Evolutionary conservation across 164 flowering plant genomes (phyloP).

Genomic region (Pachysandra terminalis): DNA sequence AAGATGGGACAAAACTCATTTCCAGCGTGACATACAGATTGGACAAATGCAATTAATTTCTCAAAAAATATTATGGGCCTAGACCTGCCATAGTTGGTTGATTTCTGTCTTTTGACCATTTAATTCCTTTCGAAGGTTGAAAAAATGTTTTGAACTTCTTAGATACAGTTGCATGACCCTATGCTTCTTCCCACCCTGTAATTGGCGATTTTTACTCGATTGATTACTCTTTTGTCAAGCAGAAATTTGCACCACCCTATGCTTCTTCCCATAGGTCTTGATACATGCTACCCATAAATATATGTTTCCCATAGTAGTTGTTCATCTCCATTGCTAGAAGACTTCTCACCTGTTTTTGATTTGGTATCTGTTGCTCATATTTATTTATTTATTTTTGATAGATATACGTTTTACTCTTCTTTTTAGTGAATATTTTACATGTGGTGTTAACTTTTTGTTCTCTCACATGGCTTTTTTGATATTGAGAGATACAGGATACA

Average conservation of each 20-base stretch:
- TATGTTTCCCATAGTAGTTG: background rate
- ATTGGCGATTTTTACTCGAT: background rate
- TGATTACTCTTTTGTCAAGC: background rate
- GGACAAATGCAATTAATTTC: background rate
- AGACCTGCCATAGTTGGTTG: background rate
- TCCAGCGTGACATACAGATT: background rate
- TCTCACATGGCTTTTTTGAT: slow-evolving; percentile 2
- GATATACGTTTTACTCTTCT: background rate
- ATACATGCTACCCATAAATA: background rate
- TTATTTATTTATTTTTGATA: too few relatives aligned
- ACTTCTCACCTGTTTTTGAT: background rate
- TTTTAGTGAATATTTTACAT: too few relatives aligned
- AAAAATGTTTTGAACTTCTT: background rate
- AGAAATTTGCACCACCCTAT: background rate
- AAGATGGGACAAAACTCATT: background rate
- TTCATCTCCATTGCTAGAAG: background rate
- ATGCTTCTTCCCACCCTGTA: too few relatives aligned
- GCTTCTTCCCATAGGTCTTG: background rate
- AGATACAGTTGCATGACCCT: background rate
- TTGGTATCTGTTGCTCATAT: background rate
- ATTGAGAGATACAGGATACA: slow-evolving; percentile 33
- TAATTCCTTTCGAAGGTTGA: background rate
- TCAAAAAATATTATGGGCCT: background rate
- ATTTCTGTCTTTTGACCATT: background rate
- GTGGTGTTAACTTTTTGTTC: background rate